phyloP scores from a whole-genome alignment of 805 yeast genomes.

The Ogataea angusta region DNA sequence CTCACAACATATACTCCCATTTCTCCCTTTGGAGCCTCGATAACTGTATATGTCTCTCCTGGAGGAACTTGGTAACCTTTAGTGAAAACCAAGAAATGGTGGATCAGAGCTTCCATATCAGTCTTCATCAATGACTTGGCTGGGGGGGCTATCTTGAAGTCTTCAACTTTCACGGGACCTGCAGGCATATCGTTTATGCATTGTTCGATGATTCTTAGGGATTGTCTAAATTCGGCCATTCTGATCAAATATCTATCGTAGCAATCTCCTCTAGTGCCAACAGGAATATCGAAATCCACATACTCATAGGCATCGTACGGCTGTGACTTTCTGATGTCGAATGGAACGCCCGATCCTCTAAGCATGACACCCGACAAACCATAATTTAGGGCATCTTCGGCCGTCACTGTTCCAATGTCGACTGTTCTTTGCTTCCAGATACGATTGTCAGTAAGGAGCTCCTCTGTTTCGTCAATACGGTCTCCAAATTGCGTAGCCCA shows the following conservation, averaged over 20 bases:
- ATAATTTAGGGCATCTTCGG: slow-evolving; percentile 83
- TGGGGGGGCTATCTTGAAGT: slow-evolving; percentile 80
- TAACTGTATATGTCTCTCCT: slow-evolving; percentile 88
- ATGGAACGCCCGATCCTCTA: slow-evolving; percentile 88
- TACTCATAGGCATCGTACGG: slow-evolving; percentile 88
- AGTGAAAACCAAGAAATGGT: slow-evolving; percentile 82
- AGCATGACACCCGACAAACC: slow-evolving; percentile 84
- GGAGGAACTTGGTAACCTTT: slow-evolving; percentile 87
- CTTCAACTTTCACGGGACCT: slow-evolving; percentile 89
- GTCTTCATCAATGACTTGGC: slow-evolving; percentile 80
- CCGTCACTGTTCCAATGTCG: slow-evolving; percentile 76
- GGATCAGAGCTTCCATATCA: slow-evolving; percentile 90
- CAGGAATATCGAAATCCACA: slow-evolving; percentile 85
- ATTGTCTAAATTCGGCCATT: slow-evolving; percentile 91
- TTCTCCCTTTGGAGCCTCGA: slow-evolving; percentile 95
- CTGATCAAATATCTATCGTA: slow-evolving; percentile 85
- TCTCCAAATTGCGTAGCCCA: slow-evolving; percentile 97
- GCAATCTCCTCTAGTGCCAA: slow-evolving; percentile 85
- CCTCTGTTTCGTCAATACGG: slow-evolving; percentile 87
- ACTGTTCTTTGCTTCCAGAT: slow-evolving; percentile 88
- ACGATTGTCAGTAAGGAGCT: slow-evolving; percentile 83
- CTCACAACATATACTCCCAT: slow-evolving; percentile 88
- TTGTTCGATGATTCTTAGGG: slow-evolving; percentile 83
- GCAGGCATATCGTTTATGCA: slow-evolving; percentile 90
- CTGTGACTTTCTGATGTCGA: slow-evolving; percentile 78